Evolutionary conservation across 768 basidiomycete species (phyloP), one percentile per base, ranked within the genome.

Genomic region (Inosperma sp.): DNA sequence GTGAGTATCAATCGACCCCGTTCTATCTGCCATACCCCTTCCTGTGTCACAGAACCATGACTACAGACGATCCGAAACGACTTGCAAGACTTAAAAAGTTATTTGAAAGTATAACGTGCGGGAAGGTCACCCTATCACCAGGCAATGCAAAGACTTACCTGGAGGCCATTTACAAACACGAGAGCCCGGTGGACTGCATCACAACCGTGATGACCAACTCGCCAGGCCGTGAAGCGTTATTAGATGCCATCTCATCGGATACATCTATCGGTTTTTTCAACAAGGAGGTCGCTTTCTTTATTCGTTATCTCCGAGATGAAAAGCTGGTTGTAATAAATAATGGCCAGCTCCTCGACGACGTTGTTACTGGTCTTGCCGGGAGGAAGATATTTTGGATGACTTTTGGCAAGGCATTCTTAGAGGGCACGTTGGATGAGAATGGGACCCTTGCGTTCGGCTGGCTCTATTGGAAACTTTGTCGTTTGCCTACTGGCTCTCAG

Each of bases 21-120:
- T 17, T 22, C 33, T 47, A n/a, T n/a, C n/a, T n/a, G n/a, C n/a
- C n/a, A n/a, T 47, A 30, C 23, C 22, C 31, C 17, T 33, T 35
- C 45, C 45, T 35, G n/a, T n/a, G n/a, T n/a, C n/a, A n/a, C 45
- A 46, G 26, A 25, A 34, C 21, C 45, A 47, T 47, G 45, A 34
- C 33, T 13, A 47, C 31, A 8, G 44, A 46, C 29, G 14, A 22
- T 34, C 9, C 31, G 16, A 34, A 21, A 34, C 7, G 33, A 47
- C 45, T 34, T 25, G 36, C 30, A 45, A 21, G 31, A 34, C 45
- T 47, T 29, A 2, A 16, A n/a, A 47, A 13, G 23, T 25, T n/a
- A 4, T 47, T 47, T 14, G 31, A 47, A 29, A 23, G 22, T 25
- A 47, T 47, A 8, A 17, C 36, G 25, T 35, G 22, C 19, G 45